These are phyloP conservation scores for Aspergillus sclerotiicarbonarius DNA, from an alignment of 495 filamentous ascomycete species.

Conservation along the genomic window DNA sequence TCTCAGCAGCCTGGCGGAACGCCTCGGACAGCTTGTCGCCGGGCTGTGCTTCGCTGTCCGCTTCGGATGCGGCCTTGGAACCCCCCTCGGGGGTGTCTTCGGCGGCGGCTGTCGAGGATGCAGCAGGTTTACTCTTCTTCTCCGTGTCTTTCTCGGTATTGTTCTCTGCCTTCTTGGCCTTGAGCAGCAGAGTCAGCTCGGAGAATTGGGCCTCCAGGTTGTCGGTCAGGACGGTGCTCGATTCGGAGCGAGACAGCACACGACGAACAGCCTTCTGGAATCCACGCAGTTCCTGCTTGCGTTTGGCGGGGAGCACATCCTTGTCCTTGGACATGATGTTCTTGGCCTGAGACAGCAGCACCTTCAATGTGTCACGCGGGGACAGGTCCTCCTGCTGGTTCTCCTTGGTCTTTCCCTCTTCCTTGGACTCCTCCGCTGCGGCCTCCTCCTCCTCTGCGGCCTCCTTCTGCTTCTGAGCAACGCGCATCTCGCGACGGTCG, in stretches of 20 bases:
- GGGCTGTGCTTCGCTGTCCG: conserved; percentile 17
- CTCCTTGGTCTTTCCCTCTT: conserved; percentile 24
- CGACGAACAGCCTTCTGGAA: conserved; percentile 54
- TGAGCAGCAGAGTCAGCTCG: conserved; percentile 41
- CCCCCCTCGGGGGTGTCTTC: conserved; percentile 3
- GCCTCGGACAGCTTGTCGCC: conserved; percentile 41
- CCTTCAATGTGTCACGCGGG: conserved; percentile 45
- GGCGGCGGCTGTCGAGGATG: neutral
- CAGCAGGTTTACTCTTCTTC: conserved; percentile 6
- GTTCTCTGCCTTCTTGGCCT: conserved; percentile 37
- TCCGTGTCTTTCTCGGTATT: conserved; percentile 19
- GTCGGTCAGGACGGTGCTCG: conserved; percentile 42
- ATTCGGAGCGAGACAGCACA: conserved; percentile 50
- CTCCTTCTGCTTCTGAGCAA: conserved; percentile 27
- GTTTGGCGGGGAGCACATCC: conserved; percentile 53
- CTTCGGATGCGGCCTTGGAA: conserved; percentile 3
- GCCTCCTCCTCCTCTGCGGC: conserved; percentile 24
- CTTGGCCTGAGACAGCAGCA: conserved; percentile 54
- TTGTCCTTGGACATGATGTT: conserved; percentile 48
- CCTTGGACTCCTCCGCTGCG: conserved; percentile 25
- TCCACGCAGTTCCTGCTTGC: conserved; percentile 60
- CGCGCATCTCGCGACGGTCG: conserved; percentile 44
- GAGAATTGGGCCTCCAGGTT: conserved; percentile 53
- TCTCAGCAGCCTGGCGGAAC: conserved; percentile 39
- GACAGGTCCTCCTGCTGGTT: conserved; percentile 28